Base-by-base conservation (phyloP, 371 early-diverging fungal species). In the Mortierella sp. region DNA sequence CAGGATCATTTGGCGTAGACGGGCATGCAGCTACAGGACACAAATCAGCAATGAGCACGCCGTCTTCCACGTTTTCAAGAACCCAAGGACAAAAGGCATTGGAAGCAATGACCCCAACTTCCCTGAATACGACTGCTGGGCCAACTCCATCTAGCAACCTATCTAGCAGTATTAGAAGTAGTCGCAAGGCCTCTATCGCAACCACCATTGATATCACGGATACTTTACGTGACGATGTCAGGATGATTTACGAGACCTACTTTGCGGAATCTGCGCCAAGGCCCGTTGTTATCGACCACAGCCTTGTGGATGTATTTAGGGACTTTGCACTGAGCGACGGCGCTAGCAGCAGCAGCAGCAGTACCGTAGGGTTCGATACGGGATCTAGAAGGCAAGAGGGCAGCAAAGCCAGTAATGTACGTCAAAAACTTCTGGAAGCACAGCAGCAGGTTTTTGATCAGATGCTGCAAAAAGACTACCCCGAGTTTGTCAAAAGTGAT, bases 211-310 rank as follows among this genome's bases (percentile, higher is more conserved):
- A 82, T 10, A 47, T 45, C 13, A 68, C 63, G 1, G 75, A 78
- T 43, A 89, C 89, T 0, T 83, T 89, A 65, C 82, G 89, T 17
- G 85, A 89, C 29, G 90, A 91, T 64, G 88, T 88, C 17, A 76
- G 85, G 22, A 89, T 86, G 86, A 88, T 94, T 7, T 90, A 90
- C 73, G 91, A 90, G 26, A 93, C 85, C 66, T 93, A 94, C 54
- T 91, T 94, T 66, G 82, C 91, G 1, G 85, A 86, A 6, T 73
- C 81, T 9, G 83, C 88, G 1, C 86, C 86, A 0, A 85, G 89
- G 31, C 85, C 85, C 12, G 77, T 92, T 19, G 67, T 76, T 0
- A 64, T 89, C 26, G 76, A 73, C 47, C 79, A 64, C n/a, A 60
- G 66, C 17, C 71, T 83, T 1, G 64, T 79, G 7, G 57, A 82